These are phyloP conservation scores for Syzygium aqueum DNA, from an alignment of 345 rosid species.

Conservation along the genomic window DNA sequence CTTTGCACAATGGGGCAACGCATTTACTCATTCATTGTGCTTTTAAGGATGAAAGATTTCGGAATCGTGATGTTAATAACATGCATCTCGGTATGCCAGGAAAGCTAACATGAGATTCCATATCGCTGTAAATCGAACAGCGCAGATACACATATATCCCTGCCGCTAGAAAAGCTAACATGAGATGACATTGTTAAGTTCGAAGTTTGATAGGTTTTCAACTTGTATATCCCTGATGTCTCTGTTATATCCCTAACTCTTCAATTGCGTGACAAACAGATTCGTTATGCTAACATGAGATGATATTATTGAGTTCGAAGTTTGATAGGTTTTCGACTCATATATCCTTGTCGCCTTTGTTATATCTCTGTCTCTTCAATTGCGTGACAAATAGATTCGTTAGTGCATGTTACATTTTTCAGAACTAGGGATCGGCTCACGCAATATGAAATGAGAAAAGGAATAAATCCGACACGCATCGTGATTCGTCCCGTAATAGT, in stretches of 20 bases:
- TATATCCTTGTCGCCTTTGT: no score
- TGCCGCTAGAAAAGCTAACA: background rate
- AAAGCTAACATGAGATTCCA: background rate
- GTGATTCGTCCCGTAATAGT: background rate
- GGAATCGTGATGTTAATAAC: background rate
- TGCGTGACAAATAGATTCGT: background rate
- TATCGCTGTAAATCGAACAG: no score
- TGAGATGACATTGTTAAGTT: background rate
- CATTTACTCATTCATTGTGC: background rate
- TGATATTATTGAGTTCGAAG: background rate
- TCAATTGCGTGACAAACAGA: background rate
- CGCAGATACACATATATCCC: no score
- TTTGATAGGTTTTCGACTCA: no score
- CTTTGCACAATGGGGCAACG: background rate
- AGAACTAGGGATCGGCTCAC: background rate
- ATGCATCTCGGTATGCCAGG: background rate
- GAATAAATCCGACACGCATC: rapidly evolving
- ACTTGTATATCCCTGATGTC: no score
- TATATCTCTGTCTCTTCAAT: background rate
- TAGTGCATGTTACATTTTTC: background rate
- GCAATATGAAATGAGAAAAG: background rate
- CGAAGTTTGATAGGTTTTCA: background rate
- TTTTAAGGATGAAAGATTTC: background rate
- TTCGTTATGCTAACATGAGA: background rate
- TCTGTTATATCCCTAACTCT: background rate